Conservation (phyloP, 805 yeast genomes). For the Pichia deserticola region DNA sequence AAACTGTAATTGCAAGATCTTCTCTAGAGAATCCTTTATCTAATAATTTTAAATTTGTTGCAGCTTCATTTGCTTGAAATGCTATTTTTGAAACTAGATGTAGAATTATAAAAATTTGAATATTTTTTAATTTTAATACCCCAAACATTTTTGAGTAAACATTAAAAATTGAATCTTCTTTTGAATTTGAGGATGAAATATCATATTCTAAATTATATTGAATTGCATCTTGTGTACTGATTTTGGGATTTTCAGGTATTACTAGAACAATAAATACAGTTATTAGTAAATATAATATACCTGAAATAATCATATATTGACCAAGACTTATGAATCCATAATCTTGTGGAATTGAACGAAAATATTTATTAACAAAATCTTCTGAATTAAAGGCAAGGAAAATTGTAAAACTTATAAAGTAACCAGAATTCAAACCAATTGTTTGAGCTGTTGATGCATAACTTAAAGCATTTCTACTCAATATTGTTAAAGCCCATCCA, state of each 20-base stretch:
- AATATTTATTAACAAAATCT: conserved; percentile 83
- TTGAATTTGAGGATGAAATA: neutral
- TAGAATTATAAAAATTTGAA: conserved; percentile 65
- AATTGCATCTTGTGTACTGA: conserved; percentile 12
- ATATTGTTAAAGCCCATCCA: conserved; percentile 94
- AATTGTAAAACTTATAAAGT: conserved; percentile 84
- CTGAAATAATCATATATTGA: conserved; percentile 72
- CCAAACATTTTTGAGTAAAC: conserved; percentile 63
- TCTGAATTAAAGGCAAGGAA: conserved; percentile 86
- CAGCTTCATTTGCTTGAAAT: conserved; percentile 93
- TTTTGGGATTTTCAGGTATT: conserved; percentile 67
- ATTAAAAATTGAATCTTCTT: conserved; percentile 12
- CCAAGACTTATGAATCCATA: conserved; percentile 66
- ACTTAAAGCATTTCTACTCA: conserved; percentile 69
- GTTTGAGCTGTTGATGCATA: conserved; percentile 98
- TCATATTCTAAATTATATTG: neutral
- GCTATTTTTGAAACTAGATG: conserved; percentile 82
- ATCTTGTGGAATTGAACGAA: conserved; percentile 53
- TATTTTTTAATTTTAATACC: conserved; percentile 61
- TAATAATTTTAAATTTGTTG: conserved; percentile 81
- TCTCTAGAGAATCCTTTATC: conserved; percentile 92
- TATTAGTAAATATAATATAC: conserved; percentile 58
- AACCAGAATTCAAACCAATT: conserved; percentile 88
- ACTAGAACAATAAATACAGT: conserved; percentile 53
- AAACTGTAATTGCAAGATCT: conserved; percentile 84